Evolutionary conservation across 805 yeast genomes (phyloP).

Genomic region (Ogataea glucozyma): DNA sequence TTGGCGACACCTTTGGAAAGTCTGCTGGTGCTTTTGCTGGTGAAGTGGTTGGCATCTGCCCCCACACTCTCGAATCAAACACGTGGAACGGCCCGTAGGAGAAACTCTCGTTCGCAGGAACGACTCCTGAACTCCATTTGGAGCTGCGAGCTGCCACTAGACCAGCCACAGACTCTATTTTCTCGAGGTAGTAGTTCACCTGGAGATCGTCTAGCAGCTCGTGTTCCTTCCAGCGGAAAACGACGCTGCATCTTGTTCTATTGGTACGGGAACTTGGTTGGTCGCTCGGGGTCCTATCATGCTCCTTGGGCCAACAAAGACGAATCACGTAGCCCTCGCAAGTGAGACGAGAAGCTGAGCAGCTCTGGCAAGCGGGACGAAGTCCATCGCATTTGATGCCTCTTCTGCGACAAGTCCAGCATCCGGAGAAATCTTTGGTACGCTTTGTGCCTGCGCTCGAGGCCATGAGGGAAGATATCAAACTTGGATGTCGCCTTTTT

Average conservation of each 20-base stretch:
- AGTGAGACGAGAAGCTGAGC: not conserved
- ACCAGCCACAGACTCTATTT: not conserved
- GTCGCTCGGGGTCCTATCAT: not conserved
- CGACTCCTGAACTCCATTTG: not conserved
- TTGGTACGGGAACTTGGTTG: too few species aligned
- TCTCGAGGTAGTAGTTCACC: constrained; percentile 2
- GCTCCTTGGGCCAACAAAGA: constrained; percentile 3
- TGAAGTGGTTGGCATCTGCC: too few species aligned
- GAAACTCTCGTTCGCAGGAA: not conserved
- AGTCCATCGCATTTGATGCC: constrained; percentile 6
- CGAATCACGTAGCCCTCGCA: constrained; percentile 6
- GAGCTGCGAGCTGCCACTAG: not conserved
- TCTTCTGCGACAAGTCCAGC: constrained; percentile 7
- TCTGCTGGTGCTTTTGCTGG: too few species aligned
- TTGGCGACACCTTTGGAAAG: too few species aligned
- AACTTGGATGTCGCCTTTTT: not conserved
- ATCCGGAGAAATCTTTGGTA: constrained; percentile 4
- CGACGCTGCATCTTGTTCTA: too few species aligned
- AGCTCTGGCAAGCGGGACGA: constrained; percentile 1
- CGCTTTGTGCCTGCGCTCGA: constrained; percentile 1
- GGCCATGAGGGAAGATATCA: not conserved
- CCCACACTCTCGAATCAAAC: too few species aligned
- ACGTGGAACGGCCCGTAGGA: constrained; percentile 3
- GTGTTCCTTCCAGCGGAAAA: not conserved
- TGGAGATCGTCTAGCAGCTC: constrained; percentile 2